Evolutionary conservation across 352 stramenopile genomes (phyloP).

Genomic region (Poterioochromonas sp.): DNA sequence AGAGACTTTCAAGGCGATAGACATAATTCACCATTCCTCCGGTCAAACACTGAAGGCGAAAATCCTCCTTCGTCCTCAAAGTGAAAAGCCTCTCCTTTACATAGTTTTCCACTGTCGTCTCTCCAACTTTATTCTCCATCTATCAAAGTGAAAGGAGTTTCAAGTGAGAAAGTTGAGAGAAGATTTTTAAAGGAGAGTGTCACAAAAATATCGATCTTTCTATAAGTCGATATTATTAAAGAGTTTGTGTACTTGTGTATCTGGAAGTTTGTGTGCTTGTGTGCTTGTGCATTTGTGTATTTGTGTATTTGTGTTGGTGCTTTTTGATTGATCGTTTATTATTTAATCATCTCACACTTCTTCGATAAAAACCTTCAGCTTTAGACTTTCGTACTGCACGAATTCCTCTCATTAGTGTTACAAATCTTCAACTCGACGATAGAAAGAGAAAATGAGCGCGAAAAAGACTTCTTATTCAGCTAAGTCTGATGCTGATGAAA

Average conservation of each 20-base stretch:
- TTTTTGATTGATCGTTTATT: slow-evolving; percentile 17
- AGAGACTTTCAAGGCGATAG: slow-evolving; percentile 11
- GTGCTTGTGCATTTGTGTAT: neutral
- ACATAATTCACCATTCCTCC: slow-evolving; percentile 13
- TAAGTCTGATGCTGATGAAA: neutral
- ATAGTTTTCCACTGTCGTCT: slow-evolving; percentile 13
- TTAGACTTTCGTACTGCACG: neutral
- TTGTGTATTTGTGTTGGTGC: slow-evolving; percentile 13
- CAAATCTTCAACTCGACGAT: neutral
- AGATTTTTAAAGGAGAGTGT: slow-evolving; percentile 15
- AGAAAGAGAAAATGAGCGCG: neutral
- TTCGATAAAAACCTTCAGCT: neutral
- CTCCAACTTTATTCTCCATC: slow-evolving; percentile 13
- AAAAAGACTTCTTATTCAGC: neutral
- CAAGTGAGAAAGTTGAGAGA: slow-evolving; percentile 13
- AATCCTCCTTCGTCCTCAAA: slow-evolving; percentile 11
- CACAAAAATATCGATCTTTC: slow-evolving; percentile 15
- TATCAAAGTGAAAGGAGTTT: slow-evolving; percentile 15
- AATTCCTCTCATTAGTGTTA: neutral
- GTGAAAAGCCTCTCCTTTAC: slow-evolving; percentile 11
- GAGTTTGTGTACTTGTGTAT: slow-evolving; percentile 14
- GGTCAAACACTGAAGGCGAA: slow-evolving; percentile 10
- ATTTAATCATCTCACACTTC: neutral
- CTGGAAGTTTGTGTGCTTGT: slow-evolving; percentile 11
- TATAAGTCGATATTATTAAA: slow-evolving; percentile 19